These are phyloP conservation scores for Incumbomyces delicatus DNA, from an alignment of 2,329 filamentous ascomycete genomes.

Conservation along the genomic window DNA sequence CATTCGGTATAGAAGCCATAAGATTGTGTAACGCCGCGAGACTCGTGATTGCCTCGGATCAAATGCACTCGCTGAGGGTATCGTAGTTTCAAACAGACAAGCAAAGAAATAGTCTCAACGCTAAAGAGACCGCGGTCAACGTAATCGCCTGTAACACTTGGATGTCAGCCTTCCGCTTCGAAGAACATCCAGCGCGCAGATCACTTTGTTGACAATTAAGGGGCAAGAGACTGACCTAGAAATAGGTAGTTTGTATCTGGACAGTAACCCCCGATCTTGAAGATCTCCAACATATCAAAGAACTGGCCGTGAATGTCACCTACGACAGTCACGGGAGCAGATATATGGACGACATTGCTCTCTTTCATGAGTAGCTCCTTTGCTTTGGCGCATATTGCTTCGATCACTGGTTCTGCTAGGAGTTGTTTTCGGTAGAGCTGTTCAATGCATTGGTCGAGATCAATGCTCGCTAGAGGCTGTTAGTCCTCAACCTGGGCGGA, in stretches of 20 bases:
- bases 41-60: slow-evolving; percentile 97
- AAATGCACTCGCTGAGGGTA: slow-evolving; percentile 93
- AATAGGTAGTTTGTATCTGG: slow-evolving; percentile 98
- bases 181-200: not conserved
- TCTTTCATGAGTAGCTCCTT: slow-evolving; percentile 99
- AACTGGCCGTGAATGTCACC: slow-evolving; percentile 99
- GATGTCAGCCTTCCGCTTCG: not conserved
- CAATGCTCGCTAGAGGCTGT: slow-evolving; percentile 63
- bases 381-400: slow-evolving; percentile 97
- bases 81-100: slow-evolving; percentile 92
- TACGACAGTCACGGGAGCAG: slow-evolving; percentile 89
- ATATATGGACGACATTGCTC: slow-evolving; percentile 98
- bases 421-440: slow-evolving; percentile 95
- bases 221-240: slow-evolving; percentile 52
- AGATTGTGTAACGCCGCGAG: slow-evolving; percentile 91
- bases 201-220: not conserved
- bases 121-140: slow-evolving; percentile 97
- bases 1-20: slow-evolving; percentile 99
- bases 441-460: slow-evolving; percentile 96
- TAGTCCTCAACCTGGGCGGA: not conserved
- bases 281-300: slow-evolving; percentile 98
- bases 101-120: slow-evolving; percentile 95
- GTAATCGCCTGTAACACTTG: slow-evolving; percentile 63
- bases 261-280: slow-evolving; percentile 94
- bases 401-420: slow-evolving; percentile 92